phyloP scores from a whole-genome alignment of 1,139 yeast species.

The Diutina rugosa region DNA sequence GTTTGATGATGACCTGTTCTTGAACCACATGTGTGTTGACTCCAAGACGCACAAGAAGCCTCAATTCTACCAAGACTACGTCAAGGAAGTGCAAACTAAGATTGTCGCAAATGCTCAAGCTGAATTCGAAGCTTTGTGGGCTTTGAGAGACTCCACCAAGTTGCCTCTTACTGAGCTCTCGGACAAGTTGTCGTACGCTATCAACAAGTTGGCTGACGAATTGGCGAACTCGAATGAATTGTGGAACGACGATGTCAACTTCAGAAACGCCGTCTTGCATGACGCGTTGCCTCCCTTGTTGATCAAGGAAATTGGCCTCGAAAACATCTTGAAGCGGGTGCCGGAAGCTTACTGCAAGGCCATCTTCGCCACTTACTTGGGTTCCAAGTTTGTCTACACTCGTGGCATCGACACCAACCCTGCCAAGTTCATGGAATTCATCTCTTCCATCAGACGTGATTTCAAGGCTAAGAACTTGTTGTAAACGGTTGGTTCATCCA shows the following conservation, averaged over 20 bases:
- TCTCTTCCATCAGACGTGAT: conserved; percentile 32
- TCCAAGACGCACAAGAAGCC: conserved; percentile 40
- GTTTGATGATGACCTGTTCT: conserved; percentile 75
- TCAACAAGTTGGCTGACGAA: conserved; percentile 84
- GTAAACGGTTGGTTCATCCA: background rate
- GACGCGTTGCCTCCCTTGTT: conserved; percentile 74
- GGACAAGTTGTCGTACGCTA: conserved; percentile 74
- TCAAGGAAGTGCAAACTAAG: conserved; percentile 65
- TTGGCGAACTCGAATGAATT: conserved; percentile 69
- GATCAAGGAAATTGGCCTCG: conserved; percentile 64
- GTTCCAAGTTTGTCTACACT: conserved; percentile 81
- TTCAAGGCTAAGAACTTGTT: conserved; percentile 6
- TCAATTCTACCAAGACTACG: conserved; percentile 68
- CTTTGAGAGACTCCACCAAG: conserved; percentile 54
- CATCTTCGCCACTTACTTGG: conserved; percentile 79
- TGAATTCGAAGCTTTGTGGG: conserved; percentile 86
- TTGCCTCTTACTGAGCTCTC: conserved; percentile 68
- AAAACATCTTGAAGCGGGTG: conserved; percentile 57
- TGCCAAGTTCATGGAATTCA: conserved; percentile 70
- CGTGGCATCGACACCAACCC: conserved; percentile 77
- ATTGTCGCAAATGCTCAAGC: conserved; percentile 66
- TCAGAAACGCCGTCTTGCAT: conserved; percentile 65
- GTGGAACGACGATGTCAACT: conserved; percentile 69
- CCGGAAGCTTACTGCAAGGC: conserved; percentile 86
- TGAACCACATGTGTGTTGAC: conserved; percentile 56